Evolutionary conservation across 2,329 filamentous ascomycete genomes (phyloP).

Genomic region (Clarireedia hainanense): DNA sequence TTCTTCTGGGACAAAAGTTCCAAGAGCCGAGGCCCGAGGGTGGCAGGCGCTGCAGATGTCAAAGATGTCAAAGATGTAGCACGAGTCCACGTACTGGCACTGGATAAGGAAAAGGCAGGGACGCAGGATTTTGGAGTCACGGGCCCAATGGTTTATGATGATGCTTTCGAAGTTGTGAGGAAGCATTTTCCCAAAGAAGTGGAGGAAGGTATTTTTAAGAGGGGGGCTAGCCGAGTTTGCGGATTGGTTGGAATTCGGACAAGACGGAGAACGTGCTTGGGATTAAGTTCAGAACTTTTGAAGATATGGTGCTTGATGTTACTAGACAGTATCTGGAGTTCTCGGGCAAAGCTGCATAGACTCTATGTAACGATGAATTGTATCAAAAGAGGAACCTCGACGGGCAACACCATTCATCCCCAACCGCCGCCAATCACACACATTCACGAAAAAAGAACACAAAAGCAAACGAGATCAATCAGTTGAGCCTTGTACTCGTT

Average conservation of each 20-base stretch:
- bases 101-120: neutral
- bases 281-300: neutral
- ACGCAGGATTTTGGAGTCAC: neutral
- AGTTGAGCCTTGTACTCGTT: no score
- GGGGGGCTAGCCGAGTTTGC: neutral
- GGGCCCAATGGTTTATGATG: neutral
- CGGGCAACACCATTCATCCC: neutral
- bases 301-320: neutral
- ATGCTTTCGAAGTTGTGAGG: constrained; percentile 1
- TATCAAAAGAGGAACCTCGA: neutral
- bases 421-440: no score
- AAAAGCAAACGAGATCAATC: no score
- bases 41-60: neutral
- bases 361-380: neutral
- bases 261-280: neutral
- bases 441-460: no score
- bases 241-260: neutral
- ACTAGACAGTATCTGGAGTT: neutral
- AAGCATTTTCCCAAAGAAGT: constrained; percentile 3
- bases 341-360: neutral
- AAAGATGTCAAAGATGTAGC: neutral
- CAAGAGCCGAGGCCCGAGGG: neutral
- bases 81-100: neutral
- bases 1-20: neutral
- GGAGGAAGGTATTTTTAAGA: neutral